These are phyloP conservation scores for Candida morakotiae DNA, from an alignment of 805 yeast species.

Conservation along the genomic window DNA sequence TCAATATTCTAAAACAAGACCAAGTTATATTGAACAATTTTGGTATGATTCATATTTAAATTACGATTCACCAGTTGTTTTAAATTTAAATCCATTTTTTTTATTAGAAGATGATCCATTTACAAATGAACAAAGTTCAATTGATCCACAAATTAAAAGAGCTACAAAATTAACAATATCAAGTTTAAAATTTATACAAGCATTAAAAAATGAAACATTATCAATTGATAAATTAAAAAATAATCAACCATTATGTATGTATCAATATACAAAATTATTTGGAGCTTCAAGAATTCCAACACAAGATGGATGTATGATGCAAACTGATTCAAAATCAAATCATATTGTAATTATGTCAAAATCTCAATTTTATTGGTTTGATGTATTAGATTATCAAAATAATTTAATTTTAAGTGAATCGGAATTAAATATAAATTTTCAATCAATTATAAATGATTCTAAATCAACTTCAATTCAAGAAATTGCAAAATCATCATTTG, in stretches of 20 bases:
- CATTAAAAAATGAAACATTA: constrained; percentile 69
- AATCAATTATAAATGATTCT: constrained; percentile 75
- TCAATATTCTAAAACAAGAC: constrained; percentile 56
- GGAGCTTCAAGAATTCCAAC: constrained; percentile 89
- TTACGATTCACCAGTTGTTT: constrained; percentile 87
- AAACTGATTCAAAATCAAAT: constrained; percentile 67
- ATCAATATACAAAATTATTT: constrained; percentile 81
- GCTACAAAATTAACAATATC: constrained; percentile 79
- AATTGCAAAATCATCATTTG: constrained; percentile 74
- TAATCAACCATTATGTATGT: constrained; percentile 75
- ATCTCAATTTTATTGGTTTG: constrained; percentile 94
- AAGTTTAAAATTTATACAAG: constrained; percentile 74
- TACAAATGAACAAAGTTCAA: constrained; percentile 45
- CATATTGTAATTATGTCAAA: constrained; percentile 80
- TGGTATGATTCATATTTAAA: constrained; percentile 90
- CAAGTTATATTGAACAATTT: constrained; percentile 87
- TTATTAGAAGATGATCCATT: constrained; percentile 90
- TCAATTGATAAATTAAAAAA: constrained; percentile 66
- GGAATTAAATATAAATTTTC: constrained; percentile 71
- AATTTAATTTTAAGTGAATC: constrained; percentile 70
- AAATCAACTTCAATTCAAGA: constrained; percentile 48
- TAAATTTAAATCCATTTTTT: constrained; percentile 87
- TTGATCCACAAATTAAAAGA: constrained; percentile 62
- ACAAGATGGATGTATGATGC: constrained; percentile 75
- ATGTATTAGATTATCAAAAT: constrained; percentile 72